Conservation (phyloP, 768 basidiomycete species). For the Lyophyllum semitale region DNA sequence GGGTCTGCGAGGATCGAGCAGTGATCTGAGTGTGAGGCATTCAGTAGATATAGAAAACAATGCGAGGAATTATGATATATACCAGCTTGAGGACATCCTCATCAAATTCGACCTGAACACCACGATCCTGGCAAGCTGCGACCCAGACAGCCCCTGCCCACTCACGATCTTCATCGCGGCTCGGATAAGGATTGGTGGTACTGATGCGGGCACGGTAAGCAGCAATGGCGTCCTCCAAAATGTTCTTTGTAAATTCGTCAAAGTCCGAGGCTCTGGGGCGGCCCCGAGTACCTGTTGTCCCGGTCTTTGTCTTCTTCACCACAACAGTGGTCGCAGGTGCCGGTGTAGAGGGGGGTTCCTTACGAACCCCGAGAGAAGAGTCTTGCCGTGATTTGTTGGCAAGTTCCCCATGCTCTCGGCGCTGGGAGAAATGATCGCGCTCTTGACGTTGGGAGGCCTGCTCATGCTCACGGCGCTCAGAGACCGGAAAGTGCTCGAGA, state of each 20-base stretch:
- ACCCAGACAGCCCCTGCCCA: neutral
- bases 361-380: slow-evolving; percentile 1
- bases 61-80: neutral
- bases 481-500: neutral
- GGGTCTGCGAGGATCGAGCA: neutral
- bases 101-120: slow-evolving; percentile 1
- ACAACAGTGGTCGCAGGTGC: neutral
- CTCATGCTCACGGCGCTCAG: neutral
- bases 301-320: slow-evolving; percentile 1
- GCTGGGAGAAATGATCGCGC: too few species aligned
- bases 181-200: neutral
- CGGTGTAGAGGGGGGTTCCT: neutral
- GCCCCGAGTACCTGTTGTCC: neutral
- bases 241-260: neutral
- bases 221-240: neutral
- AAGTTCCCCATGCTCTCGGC: too few species aligned
- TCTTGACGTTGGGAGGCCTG: neutral
- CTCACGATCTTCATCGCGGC: neutral
- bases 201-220: neutral
- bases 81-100: slow-evolving; percentile 4
- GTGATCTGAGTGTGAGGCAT: neutral
- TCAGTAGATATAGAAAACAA: neutral
- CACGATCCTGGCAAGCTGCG: neutral
- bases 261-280: neutral
- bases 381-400: neutral